Base-by-base conservation (phyloP, 305 asterid genomes). In the Fraxinus angustifolia region DNA sequence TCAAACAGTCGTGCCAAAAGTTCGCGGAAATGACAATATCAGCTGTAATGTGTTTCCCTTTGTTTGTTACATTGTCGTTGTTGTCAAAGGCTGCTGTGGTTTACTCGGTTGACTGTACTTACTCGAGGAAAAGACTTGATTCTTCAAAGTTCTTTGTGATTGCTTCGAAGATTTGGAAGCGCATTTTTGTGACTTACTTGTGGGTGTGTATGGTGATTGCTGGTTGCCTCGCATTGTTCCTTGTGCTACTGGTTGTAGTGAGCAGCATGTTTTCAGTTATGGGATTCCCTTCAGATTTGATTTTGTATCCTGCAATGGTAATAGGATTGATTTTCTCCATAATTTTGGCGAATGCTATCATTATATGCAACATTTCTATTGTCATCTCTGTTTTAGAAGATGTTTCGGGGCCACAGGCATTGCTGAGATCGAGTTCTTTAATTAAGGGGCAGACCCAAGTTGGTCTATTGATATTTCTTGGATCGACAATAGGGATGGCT, bases 341-440 rank as follows among this genome's bases (percentile, higher is more conserved):
- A 75, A 77, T 93, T 56, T 80, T 96, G 48, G 99, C 97, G 2
- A 96, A 94, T 79, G 92, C 97, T 14, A 92, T 88, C 38, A 93
- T 94, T 26, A 87, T 94, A 77, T 93, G 94, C 88, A 92, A 88
- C 87, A 83, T 91, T 87, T 95, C 94, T 53, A 76, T 93, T 50
- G 98, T 96, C 85, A 91, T 94, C 78, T 96, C 98, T 38, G 91
- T 96, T 70, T 88, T 96, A 80, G 98, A 95, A 91, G 97, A 95
- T 73, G 93, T 90, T 31, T 88, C 92, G 0, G 97, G 97, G 53
- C 90, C 93, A 4, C 92, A 89, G 60, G 99, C 98, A 1, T 88
- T 95, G 91, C 75, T 92, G 7, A 87, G 94, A 86, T 92, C 99
- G 1, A 91, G 95, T 83, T 90, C 92, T 0, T 86, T 94, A 40